Percentiles rank a stretch among this genome's conserved stretches.
These are phyloP conservation scores for Vitis rupestris DNA, from an alignment of 164 flowering plant species.

Conservation along the genomic window DNA sequence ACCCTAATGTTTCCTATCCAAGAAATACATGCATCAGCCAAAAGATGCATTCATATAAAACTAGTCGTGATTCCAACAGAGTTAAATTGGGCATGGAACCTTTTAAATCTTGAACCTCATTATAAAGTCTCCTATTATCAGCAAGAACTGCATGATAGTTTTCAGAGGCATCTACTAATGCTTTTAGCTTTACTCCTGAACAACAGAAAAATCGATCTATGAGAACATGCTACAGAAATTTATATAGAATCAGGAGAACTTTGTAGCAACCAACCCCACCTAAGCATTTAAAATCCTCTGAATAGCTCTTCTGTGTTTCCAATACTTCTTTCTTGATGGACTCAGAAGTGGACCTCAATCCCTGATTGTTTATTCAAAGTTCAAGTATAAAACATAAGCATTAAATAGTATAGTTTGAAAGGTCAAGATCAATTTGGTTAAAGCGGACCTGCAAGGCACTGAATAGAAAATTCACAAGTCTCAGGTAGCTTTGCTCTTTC, in stretches of 20 bases:
- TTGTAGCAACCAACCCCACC: slow-evolving; percentile 37
- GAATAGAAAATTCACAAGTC: slow-evolving; percentile 47
- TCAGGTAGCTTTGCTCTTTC: slow-evolving; percentile 45
- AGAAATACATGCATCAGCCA: slow-evolving; percentile 10
- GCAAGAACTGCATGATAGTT: slow-evolving; percentile 72
- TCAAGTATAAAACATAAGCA: neutral
- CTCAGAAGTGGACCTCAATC: slow-evolving; percentile 50
- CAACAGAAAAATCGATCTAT: neutral
- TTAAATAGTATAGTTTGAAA: neutral
- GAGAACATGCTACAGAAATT: neutral
- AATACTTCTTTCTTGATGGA: slow-evolving; percentile 68
- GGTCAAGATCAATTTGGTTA: neutral
- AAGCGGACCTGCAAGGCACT: slow-evolving; percentile 51
- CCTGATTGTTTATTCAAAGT: slow-evolving; percentile 38
- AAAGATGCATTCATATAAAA: neutral
- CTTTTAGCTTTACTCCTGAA: slow-evolving; percentile 62
- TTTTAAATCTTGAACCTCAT: slow-evolving; percentile 95
- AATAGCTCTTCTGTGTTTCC: slow-evolving; percentile 35
- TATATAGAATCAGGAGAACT: neutral
- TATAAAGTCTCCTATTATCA: slow-evolving; percentile 81
- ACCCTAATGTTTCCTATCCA: slow-evolving; percentile 87
- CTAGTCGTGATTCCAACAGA: neutral
- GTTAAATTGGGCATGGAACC: slow-evolving; percentile 36
- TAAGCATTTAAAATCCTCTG: slow-evolving; percentile 53
- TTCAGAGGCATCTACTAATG: slow-evolving; percentile 62